Conservation (phyloP, 2,329 filamentous ascomycete genomes). For the Penicillium sp. region DNA sequence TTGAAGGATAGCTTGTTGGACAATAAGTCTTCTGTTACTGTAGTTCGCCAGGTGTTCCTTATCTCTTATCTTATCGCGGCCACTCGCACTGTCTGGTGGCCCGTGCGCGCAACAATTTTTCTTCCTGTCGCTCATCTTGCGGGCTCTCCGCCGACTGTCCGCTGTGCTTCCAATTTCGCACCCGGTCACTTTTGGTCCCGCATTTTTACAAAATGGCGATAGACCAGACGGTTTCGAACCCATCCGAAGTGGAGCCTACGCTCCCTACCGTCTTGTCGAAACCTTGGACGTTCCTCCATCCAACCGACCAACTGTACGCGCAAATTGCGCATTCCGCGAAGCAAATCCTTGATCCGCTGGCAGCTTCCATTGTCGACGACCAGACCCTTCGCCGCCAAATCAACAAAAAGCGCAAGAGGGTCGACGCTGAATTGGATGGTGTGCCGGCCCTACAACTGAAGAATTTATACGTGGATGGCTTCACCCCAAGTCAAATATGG, state of each 20-base stretch:
- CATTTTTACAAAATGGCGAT: constrained; percentile 17
- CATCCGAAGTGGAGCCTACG: constrained; percentile 1
- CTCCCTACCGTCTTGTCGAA: constrained; percentile 53
- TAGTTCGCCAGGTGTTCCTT: not conserved
- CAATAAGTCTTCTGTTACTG: too few relatives aligned
- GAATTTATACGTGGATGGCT: constrained; percentile 83
- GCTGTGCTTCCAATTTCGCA: not conserved
- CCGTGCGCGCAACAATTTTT: constrained; percentile 26
- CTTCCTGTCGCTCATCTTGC: constrained; percentile 12
- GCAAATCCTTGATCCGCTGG: constrained; percentile 75
- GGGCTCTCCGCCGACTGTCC: not conserved
- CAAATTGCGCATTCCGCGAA: constrained; percentile 77
- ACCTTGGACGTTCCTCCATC: constrained; percentile 76
- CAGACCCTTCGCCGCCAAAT: constrained; percentile 70
- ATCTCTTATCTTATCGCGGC: constrained; percentile 18
- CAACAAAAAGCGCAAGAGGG: constrained; percentile 74
- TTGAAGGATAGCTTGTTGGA: too few relatives aligned
- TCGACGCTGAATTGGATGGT: constrained; percentile 50
- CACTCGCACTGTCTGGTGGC: constrained; percentile 7
- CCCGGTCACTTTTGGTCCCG: not conserved
- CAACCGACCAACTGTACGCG: constrained; percentile 64
- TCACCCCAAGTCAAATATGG: constrained; percentile 88
- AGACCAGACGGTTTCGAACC: constrained; percentile 9
- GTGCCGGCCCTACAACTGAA: constrained; percentile 70
- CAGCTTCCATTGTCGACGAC: constrained; percentile 69